These are phyloP conservation scores for Hansfordia pulvinata DNA, from an alignment of 2,329 filamentous ascomycete genomes.

Conservation along the genomic window DNA sequence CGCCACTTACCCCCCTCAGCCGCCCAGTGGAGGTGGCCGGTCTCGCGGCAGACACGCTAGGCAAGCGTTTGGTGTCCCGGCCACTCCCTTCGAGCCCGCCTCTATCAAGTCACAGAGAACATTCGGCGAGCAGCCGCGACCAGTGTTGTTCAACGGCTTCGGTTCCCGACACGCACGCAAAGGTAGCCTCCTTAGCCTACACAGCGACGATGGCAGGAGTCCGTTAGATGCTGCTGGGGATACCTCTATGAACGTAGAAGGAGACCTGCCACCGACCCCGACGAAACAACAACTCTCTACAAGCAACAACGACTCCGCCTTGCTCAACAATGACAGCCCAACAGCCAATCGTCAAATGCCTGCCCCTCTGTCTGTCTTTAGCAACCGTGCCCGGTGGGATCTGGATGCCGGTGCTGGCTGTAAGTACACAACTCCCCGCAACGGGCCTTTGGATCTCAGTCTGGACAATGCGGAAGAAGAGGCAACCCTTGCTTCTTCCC, in stretches of 20 bases:
- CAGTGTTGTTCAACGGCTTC: constrained; percentile 53
- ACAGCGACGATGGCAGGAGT: constrained; percentile 57
- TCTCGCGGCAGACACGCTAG: constrained; percentile 47
- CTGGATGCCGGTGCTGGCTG: constrained; percentile 16
- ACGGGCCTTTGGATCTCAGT: constrained; percentile 8
- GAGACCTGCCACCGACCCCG: constrained; percentile 81
- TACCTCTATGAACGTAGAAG: constrained; percentile 29
- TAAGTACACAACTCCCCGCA: constrained; percentile 27
- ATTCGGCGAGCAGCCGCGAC: constrained; percentile 42
- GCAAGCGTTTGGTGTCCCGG: constrained; percentile 66
- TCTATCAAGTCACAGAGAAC: constrained; percentile 29
- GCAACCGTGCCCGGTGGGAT: constrained; percentile 10
- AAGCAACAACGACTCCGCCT: constrained; percentile 16
- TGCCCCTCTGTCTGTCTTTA: constrained; percentile 25
- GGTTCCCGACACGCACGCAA: constrained; percentile 30
- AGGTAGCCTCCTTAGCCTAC: constrained; percentile 67
- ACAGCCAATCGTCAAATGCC: constrained; percentile 30
- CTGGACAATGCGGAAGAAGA: constrained; percentile 7
- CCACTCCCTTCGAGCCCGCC: constrained; percentile 63
- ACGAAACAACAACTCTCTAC: constrained; percentile 54
- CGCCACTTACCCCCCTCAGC: constrained; percentile 47
- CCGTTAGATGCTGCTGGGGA: constrained; percentile 30
- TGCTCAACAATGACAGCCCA: constrained; percentile 29
- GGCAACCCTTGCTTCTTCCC: constrained; percentile 6
- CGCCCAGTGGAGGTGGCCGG: constrained; percentile 40